Evolutionary conservation across 1,284 basidiomycete genomes (phyloP).

Genomic region (Stereum hirsutum): DNA sequence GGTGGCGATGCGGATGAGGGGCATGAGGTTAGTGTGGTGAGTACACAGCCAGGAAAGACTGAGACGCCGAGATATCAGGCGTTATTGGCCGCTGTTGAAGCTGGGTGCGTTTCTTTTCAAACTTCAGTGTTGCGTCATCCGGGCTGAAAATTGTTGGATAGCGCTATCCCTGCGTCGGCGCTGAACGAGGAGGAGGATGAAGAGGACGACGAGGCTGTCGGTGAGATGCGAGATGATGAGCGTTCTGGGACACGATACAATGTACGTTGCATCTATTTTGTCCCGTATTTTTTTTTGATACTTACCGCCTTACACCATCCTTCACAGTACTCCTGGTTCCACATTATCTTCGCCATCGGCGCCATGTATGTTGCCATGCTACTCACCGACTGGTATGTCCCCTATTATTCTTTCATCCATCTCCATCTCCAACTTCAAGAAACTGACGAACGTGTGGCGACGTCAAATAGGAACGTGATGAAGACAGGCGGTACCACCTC

Average conservation of each 20-base stretch:
- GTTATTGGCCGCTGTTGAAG: slow-evolving; percentile 90
- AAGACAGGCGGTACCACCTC: slow-evolving; percentile 38
- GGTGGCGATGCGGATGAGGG: slow-evolving; percentile 45
- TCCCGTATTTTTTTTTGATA: too few species aligned
- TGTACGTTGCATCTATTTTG: slow-evolving; percentile 36
- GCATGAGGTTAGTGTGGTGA: slow-evolving; percentile 68
- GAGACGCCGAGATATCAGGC: slow-evolving; percentile 94
- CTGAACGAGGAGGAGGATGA: slow-evolving; percentile 78
- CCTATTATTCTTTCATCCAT: slow-evolving; percentile 11
- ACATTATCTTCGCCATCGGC: slow-evolving; percentile 93
- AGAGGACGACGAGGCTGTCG: slow-evolving; percentile 46
- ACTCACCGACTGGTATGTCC: slow-evolving; percentile 87
- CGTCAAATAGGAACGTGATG: slow-evolving; percentile 59
- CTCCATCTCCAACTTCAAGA: background rate
- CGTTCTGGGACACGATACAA: slow-evolving; percentile 96
- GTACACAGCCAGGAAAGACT: slow-evolving; percentile 77
- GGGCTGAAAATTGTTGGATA: slow-evolving; percentile 17
- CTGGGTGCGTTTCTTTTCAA: slow-evolving; percentile 49
- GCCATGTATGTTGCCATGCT: slow-evolving; percentile 98
- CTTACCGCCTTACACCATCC: background rate
- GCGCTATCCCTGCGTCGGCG: slow-evolving; percentile 90
- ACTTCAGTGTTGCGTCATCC: background rate
- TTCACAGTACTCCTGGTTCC: slow-evolving; percentile 92
- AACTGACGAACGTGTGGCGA: background rate
- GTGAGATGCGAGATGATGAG: slow-evolving; percentile 87